These are phyloP conservation scores for Coemansia aciculifera DNA, from an alignment of 192 early-diverging fungal genomes.

Conservation along the genomic window DNA sequence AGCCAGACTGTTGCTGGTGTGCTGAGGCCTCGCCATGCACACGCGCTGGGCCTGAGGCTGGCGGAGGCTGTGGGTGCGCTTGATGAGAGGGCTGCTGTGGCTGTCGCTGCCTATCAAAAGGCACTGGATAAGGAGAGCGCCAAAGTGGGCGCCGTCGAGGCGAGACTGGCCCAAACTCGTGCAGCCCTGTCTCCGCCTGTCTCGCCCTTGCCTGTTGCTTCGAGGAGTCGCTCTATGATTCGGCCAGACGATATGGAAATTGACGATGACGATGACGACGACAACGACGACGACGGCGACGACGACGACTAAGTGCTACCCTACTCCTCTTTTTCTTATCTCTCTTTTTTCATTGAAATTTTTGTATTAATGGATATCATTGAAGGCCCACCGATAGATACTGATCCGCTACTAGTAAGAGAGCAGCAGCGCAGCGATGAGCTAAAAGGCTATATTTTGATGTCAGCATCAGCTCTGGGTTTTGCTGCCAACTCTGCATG, in stretches of 20 bases:
- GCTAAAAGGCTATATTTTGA: conserved; percentile 48
- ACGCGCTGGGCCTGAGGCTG: conserved; percentile 14
- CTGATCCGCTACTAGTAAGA: not conserved
- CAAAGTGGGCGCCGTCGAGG: conserved; percentile 42
- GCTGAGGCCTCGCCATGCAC: conserved; percentile 49
- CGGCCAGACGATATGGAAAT: conserved; percentile 1
- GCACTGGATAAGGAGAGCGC: conserved; percentile 45
- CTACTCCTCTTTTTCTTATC: not conserved
- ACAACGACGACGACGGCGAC: not conserved
- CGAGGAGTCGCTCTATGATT: not conserved
- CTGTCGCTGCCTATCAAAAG: conserved; percentile 38
- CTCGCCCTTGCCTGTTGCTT: not conserved
- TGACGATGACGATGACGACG: not conserved
- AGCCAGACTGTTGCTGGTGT: conserved; percentile 44
- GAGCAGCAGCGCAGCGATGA: conserved; percentile 28
- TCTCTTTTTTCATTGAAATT: not conserved
- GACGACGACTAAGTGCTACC: not conserved
- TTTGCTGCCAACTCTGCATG: conserved; percentile 73
- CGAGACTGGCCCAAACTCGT: conserved; percentile 37
- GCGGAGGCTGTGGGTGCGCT: not conserved
- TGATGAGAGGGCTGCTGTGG: not conserved
- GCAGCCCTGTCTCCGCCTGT: conserved; percentile 5
- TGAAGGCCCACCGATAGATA: not conserved
- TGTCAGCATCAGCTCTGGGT: conserved; percentile 70
- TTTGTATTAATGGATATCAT: not conserved